Base-by-base conservation (phyloP, 352 stramenopile genomes). In the Phytophthora meadii region DNA sequence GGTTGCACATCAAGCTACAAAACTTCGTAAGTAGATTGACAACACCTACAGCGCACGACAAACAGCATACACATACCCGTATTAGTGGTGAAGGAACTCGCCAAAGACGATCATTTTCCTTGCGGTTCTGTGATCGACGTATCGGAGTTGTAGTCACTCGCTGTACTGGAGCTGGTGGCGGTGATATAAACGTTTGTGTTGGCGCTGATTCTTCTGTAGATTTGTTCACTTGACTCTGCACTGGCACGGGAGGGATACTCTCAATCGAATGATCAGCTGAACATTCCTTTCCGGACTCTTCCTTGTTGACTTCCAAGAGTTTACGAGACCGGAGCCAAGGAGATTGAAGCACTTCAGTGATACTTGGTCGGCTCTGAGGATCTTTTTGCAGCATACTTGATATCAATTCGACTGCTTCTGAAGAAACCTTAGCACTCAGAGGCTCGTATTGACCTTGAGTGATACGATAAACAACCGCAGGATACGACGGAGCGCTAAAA, bases 401-500 rank as follows among this genome's bases (percentile, higher is more conserved):
- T 5, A 84, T 44, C 17, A 83, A 22, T 5, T 56, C 45, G 2
- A 45, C 48, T 10, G 72, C 51, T n/a, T 73, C 50, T 4, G 9
- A 30, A 27, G 73, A 73, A 12, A 72, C 15, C 5, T 32, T 24
- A 25, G 22, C 3, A 19, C 70, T 39, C 2, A 88, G 58, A 17
- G 56, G 71, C 5, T 74, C 61, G 36, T 72, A 85, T 25, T 61
- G 30, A 15, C 68, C 74, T 40, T 74, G 74, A 4, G 68, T 85
- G 30, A 88, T 79, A 34, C 73, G 72, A 10, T 71, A 72, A 2
- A 88, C 79, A 6, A 88, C 76, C 25, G 71, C 79, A 9, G 79
- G 74, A 49, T 85, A 88, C 5, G 65, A 80, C 34, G 61, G 52
- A 4, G 71, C 81, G 22, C 39, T 25, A 46, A 99, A 99, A 3